Base-by-base conservation (phyloP, 306 rosid species). In the Vigna reflexopilosa region DNA sequence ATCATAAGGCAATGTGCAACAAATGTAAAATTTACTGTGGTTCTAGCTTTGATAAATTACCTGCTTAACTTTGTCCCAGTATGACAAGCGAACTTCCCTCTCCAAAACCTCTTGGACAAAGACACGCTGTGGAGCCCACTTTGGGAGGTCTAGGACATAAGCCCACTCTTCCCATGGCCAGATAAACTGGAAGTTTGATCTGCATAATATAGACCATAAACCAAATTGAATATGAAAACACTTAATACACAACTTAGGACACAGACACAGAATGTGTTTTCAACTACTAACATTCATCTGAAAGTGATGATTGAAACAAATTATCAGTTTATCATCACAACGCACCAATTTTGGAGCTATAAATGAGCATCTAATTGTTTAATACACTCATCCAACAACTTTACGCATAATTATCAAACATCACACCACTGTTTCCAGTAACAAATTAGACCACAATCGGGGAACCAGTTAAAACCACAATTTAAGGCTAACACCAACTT, bases 91-190 rank as follows among this genome's bases (percentile, higher is more conserved):
- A 38, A 96, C 94, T 90, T 96, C 99, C 87, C 99, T 91, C 84
- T 96, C 97, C 86, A 96, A 85, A 85, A 96, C 97, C 82, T 96
- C 99, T 88, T 93, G 98, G 74, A 93, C 99, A 86, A 96, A 93
- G 50, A 93, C 98, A 70, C 97, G 98, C 63, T 96, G 99, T 20
- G 99, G 99, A 44, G 99, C 99, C 98, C 99, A 96, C 81, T 85
- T 96, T 17, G 99, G 98, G 52, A 96, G 97, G 69, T 96, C 98
- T 66, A 96, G 67, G 76, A 93, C 99, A 79, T 82, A 79, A 59
- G 97, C 93, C 99, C 99, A 96, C 87, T 96, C 99, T 83, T 93
- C 97, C 99, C 99, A 96, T 32, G 96, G 99, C 99, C 99, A 96
- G 78, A 96, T 96, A 88, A 96, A 96, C 87, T 96, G 98, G 63